A percentile compares a stretch with the other conserved stretches of the same genome.
These are phyloP conservation scores for Triangularia verruculosa DNA, from an alignment of 2,329 filamentous ascomycete species.

Conservation along the genomic window DNA sequence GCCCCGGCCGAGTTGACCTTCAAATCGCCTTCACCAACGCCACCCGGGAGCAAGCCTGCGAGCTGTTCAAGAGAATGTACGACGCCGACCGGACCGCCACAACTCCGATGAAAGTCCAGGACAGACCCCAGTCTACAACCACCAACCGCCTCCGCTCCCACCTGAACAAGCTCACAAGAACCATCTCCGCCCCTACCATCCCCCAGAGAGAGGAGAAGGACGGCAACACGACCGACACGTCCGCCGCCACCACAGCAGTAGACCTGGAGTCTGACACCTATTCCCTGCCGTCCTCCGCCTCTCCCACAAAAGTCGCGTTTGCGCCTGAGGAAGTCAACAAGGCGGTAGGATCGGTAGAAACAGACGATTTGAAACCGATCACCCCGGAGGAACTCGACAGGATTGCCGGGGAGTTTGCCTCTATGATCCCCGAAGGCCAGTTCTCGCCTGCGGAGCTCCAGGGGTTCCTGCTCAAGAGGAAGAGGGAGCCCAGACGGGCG, in stretches of 20 bases:
- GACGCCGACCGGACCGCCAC: slow-evolving; percentile 31
- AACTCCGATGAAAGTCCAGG: neutral
- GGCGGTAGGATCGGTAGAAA: neutral
- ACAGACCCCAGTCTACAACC: neutral
- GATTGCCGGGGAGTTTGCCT: slow-evolving; percentile 50
- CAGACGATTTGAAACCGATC: neutral
- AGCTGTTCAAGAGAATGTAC: slow-evolving; percentile 63
- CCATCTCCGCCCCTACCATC: neutral
- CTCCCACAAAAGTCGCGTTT: neutral
- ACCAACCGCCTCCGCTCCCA: neutral
- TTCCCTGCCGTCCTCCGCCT: neutral
- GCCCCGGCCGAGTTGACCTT: slow-evolving; percentile 70
- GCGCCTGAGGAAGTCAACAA: neutral
- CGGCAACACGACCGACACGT: slow-evolving; percentile 8
- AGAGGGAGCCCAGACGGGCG: slow-evolving; percentile 55
- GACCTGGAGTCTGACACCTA: neutral
- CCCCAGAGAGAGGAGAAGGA: neutral
- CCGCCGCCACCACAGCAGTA: neutral
- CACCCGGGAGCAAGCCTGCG: slow-evolving; percentile 49
- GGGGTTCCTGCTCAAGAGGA: slow-evolving; percentile 61
- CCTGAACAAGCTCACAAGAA: neutral
- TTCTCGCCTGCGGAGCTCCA: slow-evolving; percentile 63
- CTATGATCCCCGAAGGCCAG: slow-evolving; percentile 48
- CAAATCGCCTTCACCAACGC: slow-evolving; percentile 57
- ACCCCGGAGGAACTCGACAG: slow-evolving; percentile 25